phyloP scores from a whole-genome alignment of 345 rosid genomes.

The Eucalyptus leucophloia region DNA sequence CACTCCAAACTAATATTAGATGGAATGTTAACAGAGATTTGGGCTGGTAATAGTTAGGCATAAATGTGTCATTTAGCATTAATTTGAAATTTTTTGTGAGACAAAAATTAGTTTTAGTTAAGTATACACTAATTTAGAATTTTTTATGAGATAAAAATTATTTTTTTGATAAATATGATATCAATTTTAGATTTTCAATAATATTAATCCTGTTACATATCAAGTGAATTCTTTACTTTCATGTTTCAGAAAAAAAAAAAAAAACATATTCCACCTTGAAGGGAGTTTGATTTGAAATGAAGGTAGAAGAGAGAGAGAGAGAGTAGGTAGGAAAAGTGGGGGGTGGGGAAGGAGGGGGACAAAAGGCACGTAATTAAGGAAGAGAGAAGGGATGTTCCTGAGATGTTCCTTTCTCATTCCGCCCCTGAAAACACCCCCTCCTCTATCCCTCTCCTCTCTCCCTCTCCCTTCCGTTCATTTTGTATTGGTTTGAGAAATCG shows the following conservation, averaged over 20 bases:
- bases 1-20: no score
- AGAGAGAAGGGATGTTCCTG: constrained; percentile 1
- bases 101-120: not conserved
- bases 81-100: not conserved
- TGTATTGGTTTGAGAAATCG: not conserved
- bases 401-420: not conserved
- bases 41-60: not conserved
- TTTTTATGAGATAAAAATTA: not conserved
- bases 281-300: not conserved
- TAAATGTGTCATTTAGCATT: not conserved
- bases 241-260: not conserved
- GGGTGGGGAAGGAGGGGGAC: constrained; percentile 11
- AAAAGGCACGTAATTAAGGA: constrained; percentile 21
- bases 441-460: not conserved
- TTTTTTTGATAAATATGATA: not conserved
- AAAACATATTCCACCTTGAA: not conserved
- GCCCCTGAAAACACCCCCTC: not conserved
- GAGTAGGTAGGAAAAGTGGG: not conserved
- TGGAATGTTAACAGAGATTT: not conserved
- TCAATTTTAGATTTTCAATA: not conserved
- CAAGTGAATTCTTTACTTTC: not conserved
- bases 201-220: not conserved
- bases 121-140: not conserved
- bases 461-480: not conserved
- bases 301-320: not conserved